Evolutionary conservation across 2,329 filamentous ascomycete species (phyloP), one percentile per base, ranked within the genome.

Genomic region (Blastomyces gilchristii): DNA sequence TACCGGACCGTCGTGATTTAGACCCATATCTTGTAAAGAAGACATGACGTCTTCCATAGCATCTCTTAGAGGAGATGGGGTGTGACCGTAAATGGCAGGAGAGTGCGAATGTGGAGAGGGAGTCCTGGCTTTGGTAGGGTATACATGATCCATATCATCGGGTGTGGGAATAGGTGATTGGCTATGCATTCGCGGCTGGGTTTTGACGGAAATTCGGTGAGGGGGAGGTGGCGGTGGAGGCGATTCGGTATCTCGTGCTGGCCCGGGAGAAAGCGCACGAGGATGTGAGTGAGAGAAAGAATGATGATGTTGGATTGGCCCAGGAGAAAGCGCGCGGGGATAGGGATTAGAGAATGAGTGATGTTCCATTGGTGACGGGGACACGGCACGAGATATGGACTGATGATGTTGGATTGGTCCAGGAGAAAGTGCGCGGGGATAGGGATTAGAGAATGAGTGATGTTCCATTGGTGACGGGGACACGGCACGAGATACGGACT

Each of bases 1-100:
- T 66, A 80, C 79, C 39, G 77, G 74, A 12, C 72, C 75, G 28
- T 82, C 77, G 63, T 82, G 81, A 52, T 83, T 79, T 68, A 87
- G 80, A 22, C 87, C 87, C 80, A 99, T 90, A 65, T 92, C 91
- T 71, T 96, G 88, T 53, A 99, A 77, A 63, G 94, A 95, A 67
- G 94, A 91, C 85, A 97, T 97, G 3, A 99, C 92, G 74, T 95
- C 93, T 71, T 97, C 93, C 91, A 99, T 99, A 0, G 94, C 94
- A 74, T 92, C 91, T 64, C 94, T 84, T 2, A 99, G 79, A 0
- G 94, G 94, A 2, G 94, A 97, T 0, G 94, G 94, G 0, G 94
- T 99, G 73, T 90, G 79, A 1, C 85, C 86, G 54, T 82, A 84
- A 49, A 80, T 79, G 56, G 81, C 84, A 1, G 89, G 86, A 5